phyloP scores from a whole-genome alignment of 1,284 basidiomycete genomes.

The Vanrija humicola region DNA sequence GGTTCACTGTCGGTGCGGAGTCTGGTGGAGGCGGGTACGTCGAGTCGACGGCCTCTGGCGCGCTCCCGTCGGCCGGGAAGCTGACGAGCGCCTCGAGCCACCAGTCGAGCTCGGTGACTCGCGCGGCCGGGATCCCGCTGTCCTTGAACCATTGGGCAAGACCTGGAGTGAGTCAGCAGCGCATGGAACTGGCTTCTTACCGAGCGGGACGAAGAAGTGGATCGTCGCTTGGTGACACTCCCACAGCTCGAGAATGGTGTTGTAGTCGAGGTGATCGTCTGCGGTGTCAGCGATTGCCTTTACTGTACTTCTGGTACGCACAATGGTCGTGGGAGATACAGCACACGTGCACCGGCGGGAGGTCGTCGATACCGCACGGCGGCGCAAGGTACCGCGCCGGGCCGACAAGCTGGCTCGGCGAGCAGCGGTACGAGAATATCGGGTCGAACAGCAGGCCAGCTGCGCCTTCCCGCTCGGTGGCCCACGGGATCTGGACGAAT shows the following conservation, averaged over 20 bases:
- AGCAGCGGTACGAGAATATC: constrained; percentile 48
- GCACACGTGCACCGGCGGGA: constrained; percentile 43
- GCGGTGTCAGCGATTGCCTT: neutral
- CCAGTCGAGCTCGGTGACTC: constrained; percentile 48
- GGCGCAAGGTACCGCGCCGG: constrained; percentile 42
- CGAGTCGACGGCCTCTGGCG: neutral
- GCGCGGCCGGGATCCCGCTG: constrained; percentile 34
- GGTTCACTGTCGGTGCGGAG: constrained; percentile 3
- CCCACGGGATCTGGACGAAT: constrained; percentile 42
- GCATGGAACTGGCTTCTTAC: constrained; percentile 3
- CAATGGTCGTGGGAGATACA: constrained; percentile 49
- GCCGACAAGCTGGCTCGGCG: constrained; percentile 45
- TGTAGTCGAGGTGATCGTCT: constrained; percentile 50
- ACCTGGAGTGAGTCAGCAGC: constrained; percentile 16
- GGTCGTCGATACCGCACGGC: constrained; percentile 40
- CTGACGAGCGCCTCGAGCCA: constrained; percentile 43
- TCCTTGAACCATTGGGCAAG: constrained; percentile 43
- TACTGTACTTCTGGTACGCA: constrained; percentile 14
- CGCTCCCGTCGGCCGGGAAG: constrained; percentile 16
- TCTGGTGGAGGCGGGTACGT: neutral
- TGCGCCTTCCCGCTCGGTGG: neutral
- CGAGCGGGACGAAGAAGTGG: constrained; percentile 47
- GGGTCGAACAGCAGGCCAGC: constrained; percentile 47
- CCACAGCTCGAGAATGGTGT: constrained; percentile 46
- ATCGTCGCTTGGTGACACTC: constrained; percentile 37